These are phyloP conservation scores for Phanerodontia chrysosporium DNA, from an alignment of 768 basidiomycete genomes.

Conservation along the genomic window DNA sequence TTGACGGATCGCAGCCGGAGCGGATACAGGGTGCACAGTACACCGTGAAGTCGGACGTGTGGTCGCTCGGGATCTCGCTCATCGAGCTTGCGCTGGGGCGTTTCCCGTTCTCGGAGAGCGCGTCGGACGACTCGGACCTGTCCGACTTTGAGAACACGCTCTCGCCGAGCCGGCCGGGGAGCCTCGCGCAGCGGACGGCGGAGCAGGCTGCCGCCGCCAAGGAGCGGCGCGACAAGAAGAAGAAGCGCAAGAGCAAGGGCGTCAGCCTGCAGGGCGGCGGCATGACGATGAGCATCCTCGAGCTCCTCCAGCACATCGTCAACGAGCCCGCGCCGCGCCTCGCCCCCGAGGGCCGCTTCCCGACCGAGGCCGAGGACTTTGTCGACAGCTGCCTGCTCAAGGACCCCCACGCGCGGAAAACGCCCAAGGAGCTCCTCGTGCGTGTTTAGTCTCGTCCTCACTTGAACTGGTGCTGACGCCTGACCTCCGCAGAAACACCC, in stretches of 20 bases:
- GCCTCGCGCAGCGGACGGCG: conserved; percentile 39
- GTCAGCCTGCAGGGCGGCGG: conserved; percentile 91
- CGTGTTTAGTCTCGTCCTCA: conserved; percentile 25
- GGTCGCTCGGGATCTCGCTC: conserved; percentile 95
- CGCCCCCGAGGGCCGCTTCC: conserved; percentile 69
- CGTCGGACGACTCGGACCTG: conserved; percentile 69
- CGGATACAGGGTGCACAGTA: conserved; percentile 98
- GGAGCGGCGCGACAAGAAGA: conserved; percentile 57
- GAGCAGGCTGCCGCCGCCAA: conserved; percentile 28
- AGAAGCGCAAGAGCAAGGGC: conserved; percentile 85
- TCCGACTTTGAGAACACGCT: conserved; percentile 81
- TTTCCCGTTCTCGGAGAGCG: conserved; percentile 91
- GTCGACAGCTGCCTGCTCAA: conserved; percentile 89
- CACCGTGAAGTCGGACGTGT: conserved; percentile 98
- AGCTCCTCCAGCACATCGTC: conserved; percentile 95
- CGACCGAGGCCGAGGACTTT: conserved; percentile 74
- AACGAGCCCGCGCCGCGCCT: conserved; percentile 95
- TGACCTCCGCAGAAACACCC: conserved; percentile 50
- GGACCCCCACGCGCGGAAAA: conserved; percentile 77
- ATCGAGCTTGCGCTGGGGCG: conserved; percentile 96
- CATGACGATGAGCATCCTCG: conserved; percentile 98
- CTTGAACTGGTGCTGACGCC: background rate
- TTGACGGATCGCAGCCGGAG: conserved; percentile 65
- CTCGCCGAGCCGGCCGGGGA: conserved; percentile 63
- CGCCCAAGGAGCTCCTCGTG: conserved; percentile 85